A percentile compares a stretch with the other conserved stretches of the same genome.
These are phyloP conservation scores for Liriodendron chinense DNA, from an alignment of 164 flowering plant species.

Conservation along the genomic window DNA sequence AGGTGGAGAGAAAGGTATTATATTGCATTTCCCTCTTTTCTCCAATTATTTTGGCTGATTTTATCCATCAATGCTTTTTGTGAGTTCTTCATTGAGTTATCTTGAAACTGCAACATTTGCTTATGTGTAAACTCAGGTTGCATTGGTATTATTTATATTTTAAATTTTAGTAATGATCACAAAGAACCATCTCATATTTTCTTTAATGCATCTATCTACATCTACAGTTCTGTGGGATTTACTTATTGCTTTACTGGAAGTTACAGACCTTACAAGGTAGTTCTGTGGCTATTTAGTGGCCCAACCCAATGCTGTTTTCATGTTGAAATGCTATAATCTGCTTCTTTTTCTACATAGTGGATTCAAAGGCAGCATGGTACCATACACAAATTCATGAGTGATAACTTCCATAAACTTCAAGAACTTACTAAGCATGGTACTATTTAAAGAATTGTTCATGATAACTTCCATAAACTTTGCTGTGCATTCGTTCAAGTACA, in stretches of 20 bases:
- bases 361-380: no score
- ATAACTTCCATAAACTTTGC: no score
- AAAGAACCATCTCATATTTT: not conserved
- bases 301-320: not conserved
- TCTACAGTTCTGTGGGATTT: not conserved
- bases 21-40: not conserved
- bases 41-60: not conserved
- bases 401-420: no score
- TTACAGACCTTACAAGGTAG: not conserved
- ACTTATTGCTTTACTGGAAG: not conserved
- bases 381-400: no score
- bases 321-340: not conserved
- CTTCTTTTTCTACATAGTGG: not conserved
- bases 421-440: no score
- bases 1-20: conserved; percentile 88
- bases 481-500: no score
- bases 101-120: not conserved
- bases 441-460: no score
- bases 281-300: not conserved
- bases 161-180: not conserved
- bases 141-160: not conserved
- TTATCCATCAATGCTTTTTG: not conserved
- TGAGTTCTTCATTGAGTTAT: not conserved
- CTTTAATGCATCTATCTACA: not conserved
- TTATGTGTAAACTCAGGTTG: not conserved